Percentiles rank a stretch among this genome's conserved stretches.
Evolutionary conservation across 305 asterid genomes (phyloP).

Genomic region (Fraxinus paxiana): DNA sequence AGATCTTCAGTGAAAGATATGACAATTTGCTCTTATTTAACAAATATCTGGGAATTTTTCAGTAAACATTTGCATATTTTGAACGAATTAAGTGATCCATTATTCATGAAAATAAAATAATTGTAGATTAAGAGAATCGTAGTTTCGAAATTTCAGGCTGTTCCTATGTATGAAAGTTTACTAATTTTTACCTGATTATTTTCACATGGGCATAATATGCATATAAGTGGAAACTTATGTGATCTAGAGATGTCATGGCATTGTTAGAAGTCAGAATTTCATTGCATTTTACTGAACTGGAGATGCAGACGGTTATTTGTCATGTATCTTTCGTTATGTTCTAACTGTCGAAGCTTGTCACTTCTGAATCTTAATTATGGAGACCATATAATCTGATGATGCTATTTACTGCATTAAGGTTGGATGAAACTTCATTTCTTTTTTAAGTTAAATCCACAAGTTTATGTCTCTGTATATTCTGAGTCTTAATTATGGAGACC

Average conservation of each 20-base stretch:
- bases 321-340: background rate
- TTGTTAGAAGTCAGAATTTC: background rate
- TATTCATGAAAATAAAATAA: background rate
- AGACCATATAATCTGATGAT: background rate
- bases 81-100: background rate
- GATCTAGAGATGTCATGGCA: background rate
- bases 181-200: background rate
- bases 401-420: background rate
- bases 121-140: background rate
- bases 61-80: background rate
- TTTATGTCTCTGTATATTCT: background rate
- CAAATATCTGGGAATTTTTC: background rate
- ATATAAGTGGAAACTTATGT: background rate
- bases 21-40: background rate
- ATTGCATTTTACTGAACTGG: background rate
- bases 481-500: background rate
- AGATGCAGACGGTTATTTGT: background rate
- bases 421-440: background rate
- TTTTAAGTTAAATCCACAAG: background rate
- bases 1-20: background rate
- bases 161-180: background rate
- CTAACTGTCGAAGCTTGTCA: background rate
- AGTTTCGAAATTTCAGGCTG: background rate
- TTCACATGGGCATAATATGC: background rate
- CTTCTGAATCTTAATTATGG: background rate